Evolutionary conservation across 2,329 filamentous ascomycete genomes (phyloP).

Genomic region (Verticillium albo-atrum): DNA sequence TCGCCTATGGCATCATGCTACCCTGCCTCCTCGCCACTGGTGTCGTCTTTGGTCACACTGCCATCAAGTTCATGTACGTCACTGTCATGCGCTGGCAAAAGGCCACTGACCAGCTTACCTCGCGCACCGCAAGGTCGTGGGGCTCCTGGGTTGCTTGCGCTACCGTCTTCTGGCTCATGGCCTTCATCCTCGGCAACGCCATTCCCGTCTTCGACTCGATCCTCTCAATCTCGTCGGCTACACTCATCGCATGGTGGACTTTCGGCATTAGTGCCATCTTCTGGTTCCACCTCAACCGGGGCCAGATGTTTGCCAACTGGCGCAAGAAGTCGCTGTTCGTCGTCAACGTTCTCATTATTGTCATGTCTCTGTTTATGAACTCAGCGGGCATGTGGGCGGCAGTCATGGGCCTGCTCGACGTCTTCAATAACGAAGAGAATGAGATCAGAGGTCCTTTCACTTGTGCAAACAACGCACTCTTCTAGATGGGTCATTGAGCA

Average conservation of each 20-base stretch:
- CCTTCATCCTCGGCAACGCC: slow-evolving; percentile 29
- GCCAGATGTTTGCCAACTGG: slow-evolving; percentile 20
- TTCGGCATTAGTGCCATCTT: slow-evolving; percentile 29
- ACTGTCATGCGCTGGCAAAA: slow-evolving; percentile 26
- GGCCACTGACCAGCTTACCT: slow-evolving; percentile 25
- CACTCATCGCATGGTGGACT: slow-evolving; percentile 31
- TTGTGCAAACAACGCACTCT: slow-evolving; percentile 28
- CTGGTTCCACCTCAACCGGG: slow-evolving; percentile 32
- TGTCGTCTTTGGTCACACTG: slow-evolving; percentile 26
- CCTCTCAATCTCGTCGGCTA: slow-evolving; percentile 28
- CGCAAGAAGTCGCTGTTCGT: slow-evolving; percentile 21
- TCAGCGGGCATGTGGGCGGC: slow-evolving; percentile 28
- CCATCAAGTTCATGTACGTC: slow-evolving; percentile 29
- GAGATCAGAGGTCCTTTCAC: slow-evolving; percentile 25
- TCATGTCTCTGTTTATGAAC: slow-evolving; percentile 28
- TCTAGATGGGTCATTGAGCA: slow-evolving; percentile 11
- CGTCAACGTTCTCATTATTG: slow-evolving; percentile 24
- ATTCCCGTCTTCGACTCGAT: slow-evolving; percentile 33
- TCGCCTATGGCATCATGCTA: slow-evolving; percentile 26
- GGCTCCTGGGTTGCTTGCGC: slow-evolving; percentile 26
- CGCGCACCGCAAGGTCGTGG: slow-evolving; percentile 27
- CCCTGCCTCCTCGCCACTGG: slow-evolving; percentile 23
- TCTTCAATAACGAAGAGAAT: slow-evolving; percentile 21
- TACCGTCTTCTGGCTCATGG: slow-evolving; percentile 26
- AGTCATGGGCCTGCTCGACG: slow-evolving; percentile 23